These are phyloP conservation scores for Zygotorulaspora chibaensis DNA, from an alignment of 805 yeast genomes.

Conservation along the genomic window DNA sequence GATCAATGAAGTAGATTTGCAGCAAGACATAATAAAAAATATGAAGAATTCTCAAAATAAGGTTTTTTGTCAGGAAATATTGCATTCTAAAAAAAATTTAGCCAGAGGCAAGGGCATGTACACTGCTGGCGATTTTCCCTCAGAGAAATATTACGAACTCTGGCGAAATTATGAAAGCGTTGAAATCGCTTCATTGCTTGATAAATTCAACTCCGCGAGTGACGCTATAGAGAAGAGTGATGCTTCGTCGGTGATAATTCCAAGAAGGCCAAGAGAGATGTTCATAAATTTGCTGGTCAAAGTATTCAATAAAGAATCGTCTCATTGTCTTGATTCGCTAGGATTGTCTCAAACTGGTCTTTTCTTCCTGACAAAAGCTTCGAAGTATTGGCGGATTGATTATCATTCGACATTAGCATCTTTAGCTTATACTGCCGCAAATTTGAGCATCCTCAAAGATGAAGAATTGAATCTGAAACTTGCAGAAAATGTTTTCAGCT, in stretches of 20 bases:
- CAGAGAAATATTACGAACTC: slow-evolving; percentile 30
- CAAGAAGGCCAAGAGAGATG: slow-evolving; percentile 40
- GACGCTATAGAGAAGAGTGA: background rate
- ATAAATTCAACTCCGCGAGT: slow-evolving; percentile 14
- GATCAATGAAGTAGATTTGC: slow-evolving; percentile 46
- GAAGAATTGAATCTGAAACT: slow-evolving; percentile 31
- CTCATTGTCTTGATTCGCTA: slow-evolving; percentile 7
- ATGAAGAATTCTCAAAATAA: slow-evolving; percentile 17
- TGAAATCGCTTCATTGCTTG: slow-evolving; percentile 32
- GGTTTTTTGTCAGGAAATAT: slow-evolving; percentile 20
- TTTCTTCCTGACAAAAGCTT: slow-evolving; percentile 42
- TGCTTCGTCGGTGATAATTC: slow-evolving; percentile 30
- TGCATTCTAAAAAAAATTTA: slow-evolving; percentile 5
- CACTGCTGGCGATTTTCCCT: slow-evolving; percentile 36
- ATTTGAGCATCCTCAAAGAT: slow-evolving; percentile 33
- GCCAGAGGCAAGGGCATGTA: slow-evolving; percentile 32
- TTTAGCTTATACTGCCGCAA: slow-evolving; percentile 48
- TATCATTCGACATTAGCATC: slow-evolving; percentile 46
- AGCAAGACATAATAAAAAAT: slow-evolving; percentile 46
- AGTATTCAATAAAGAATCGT: slow-evolving; percentile 41
- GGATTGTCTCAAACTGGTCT: slow-evolving; percentile 41
- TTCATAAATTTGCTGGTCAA: slow-evolving; percentile 40
- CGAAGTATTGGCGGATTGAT: slow-evolving; percentile 56
- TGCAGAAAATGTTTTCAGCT: slow-evolving; percentile 35
- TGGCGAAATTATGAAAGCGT: slow-evolving; percentile 43